Conservation (phyloP, 1,139 yeast genomes). For the Yamadazyma triangularis region DNA sequence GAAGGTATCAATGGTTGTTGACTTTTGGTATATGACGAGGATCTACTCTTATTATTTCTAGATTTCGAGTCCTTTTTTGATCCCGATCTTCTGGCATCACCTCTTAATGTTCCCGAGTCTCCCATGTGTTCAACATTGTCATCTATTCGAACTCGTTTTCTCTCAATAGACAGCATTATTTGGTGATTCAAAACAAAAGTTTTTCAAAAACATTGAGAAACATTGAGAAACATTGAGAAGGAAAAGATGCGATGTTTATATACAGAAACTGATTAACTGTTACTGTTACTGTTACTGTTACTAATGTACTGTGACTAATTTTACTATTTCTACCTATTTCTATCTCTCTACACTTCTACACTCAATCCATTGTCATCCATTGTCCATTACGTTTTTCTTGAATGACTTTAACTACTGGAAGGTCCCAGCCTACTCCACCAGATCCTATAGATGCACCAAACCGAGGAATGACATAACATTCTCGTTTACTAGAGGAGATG, state of each 20-base stretch:
- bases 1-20: conserved; percentile 44
- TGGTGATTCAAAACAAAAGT: conserved; percentile 19
- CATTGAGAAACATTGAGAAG: too few species aligned
- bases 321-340: too few species aligned
- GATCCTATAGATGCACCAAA: conserved; percentile 81
- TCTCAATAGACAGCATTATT: conserved; percentile 2
- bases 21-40: too few species aligned
- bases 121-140: conserved; percentile 9
- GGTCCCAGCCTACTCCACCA: conserved; percentile 90
- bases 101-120: neutral
- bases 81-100: conserved; percentile 1
- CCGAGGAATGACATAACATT: conserved; percentile 87
- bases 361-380: too few species aligned
- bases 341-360: too few species aligned
- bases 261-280: too few species aligned
- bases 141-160: conserved; percentile 12
- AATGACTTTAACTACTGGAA: conserved; percentile 75
- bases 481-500: conserved; percentile 60
- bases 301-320: too few species aligned
- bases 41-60: too few species aligned
- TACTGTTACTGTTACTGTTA: too few species aligned
- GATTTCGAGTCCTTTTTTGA: neutral
- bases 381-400: conserved; percentile 61
- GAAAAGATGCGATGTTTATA: too few species aligned
- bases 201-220: too few species aligned